Evolutionary conservation across 306 rosid genomes (phyloP), one percentile per base, ranked within the genome.

Genomic region (Glycine tomentella): DNA sequence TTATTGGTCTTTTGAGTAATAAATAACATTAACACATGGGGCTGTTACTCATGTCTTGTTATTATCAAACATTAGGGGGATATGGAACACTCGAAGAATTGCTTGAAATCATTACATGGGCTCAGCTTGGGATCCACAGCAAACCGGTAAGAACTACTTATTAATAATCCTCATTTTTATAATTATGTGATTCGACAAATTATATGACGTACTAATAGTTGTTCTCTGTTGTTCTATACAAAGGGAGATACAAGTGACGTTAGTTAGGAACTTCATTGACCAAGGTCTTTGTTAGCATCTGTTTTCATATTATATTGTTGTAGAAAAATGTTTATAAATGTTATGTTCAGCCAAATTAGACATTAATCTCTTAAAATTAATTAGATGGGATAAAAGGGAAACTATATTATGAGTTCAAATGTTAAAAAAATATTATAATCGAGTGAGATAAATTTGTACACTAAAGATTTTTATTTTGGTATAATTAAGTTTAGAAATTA

Each of bases 41-140:
- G 58, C 1, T 61, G 48, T 11, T 78, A 66, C 45, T 71, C 49
- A 86, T 72, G 61, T 81, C 42, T 63, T 58, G 53, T 72, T 62
- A 5, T 48, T 56, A 74, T 15, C 25, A 5, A 77, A 68, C 72
- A 14, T 68, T 61, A 96, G 99, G 99, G 69, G 99, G 99, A 33
- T 96, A 96, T 75, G 99, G 99, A 61, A 96, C 99, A 6, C 94
- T 96, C 51, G 99, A 96, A 81, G 99, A 96, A 84, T 89, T 96
- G 86, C 92, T 96, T 3, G 99, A 96, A 88, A 97, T 96, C 74
- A 96, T 96, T 84, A 96, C 99, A 38, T 96, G 99, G 99, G 99
- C 99, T 83, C 99, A 96, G 84, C 98, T 96, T 67, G 98, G 99
- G 50, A 96, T 96, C 65, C 99, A 96, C 80, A 90, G 91, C 83